These are phyloP conservation scores for Friedmanniomyces endolithicus DNA, from an alignment of 495 filamentous ascomycete genomes.

Conservation along the genomic window DNA sequence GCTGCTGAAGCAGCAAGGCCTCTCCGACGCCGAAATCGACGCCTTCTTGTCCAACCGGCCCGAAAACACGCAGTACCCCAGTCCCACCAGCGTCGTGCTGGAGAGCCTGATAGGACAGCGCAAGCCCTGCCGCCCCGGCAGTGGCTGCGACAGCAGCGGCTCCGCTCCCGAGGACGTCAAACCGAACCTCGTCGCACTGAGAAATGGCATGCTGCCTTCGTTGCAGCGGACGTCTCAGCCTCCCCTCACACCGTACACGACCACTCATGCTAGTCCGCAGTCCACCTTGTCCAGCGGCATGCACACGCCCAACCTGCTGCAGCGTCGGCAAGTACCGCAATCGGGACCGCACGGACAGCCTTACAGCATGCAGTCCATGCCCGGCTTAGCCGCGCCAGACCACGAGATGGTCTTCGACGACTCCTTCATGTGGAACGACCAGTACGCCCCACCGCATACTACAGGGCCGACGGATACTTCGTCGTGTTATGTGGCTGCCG, in stretches of 20 bases:
- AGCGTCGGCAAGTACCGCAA: not conserved
- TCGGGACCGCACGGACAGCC: not conserved
- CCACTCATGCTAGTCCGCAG: not conserved
- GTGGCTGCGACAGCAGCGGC: not conserved
- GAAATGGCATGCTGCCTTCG: no score
- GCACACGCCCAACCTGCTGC: not conserved
- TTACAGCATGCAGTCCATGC: not conserved
- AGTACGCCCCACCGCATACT: not conserved
- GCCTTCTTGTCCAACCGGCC: constrained; percentile 9
- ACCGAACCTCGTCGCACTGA: not conserved
- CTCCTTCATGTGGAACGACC: constrained; percentile 7
- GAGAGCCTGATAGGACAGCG: constrained; percentile 20
- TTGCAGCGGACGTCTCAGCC: no score
- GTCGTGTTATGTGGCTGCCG: constrained; percentile 27
- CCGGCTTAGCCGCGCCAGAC: not conserved
- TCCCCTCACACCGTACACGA: not conserved
- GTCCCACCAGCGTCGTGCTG: constrained; percentile 12
- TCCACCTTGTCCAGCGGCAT: not conserved
- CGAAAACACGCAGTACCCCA: constrained; percentile 13
- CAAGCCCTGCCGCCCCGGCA: constrained; percentile 11
- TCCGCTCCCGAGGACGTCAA: not conserved
- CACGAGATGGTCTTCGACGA: constrained; percentile 16
- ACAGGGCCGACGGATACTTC: constrained; percentile 16
- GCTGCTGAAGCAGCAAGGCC: constrained; percentile 35
- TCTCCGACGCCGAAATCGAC: constrained; percentile 36